Conservation (phyloP, 148 eudicot genomes). For the Cornus controversa region DNA sequence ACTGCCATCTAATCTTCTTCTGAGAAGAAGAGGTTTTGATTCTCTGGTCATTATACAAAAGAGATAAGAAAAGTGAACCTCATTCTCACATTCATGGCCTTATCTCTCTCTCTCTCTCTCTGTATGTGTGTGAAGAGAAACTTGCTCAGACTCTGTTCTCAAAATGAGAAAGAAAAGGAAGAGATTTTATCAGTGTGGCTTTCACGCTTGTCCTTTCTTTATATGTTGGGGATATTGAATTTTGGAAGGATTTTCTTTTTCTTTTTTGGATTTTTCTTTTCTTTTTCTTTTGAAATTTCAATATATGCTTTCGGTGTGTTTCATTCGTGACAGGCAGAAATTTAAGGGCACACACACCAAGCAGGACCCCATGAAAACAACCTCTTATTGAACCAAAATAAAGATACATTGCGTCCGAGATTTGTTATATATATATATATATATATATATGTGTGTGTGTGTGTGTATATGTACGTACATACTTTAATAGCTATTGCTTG, state of each 20-base stretch:
- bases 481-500: too few species aligned
- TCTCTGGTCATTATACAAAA: slow-evolving; percentile 27
- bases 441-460: too few species aligned
- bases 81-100: slow-evolving; percentile 15
- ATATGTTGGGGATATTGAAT: slow-evolving; percentile 14
- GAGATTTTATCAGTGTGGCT: slow-evolving; percentile 41
- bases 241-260: slow-evolving; percentile 12
- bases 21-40: slow-evolving; percentile 19
- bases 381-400: slow-evolving; percentile 18
- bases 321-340: slow-evolving; percentile 14
- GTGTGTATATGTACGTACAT: too few species aligned
- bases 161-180: slow-evolving; percentile 28
- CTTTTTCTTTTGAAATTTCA: background rate
- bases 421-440: background rate
- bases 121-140: slow-evolving; percentile 23
- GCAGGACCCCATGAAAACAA: slow-evolving; percentile 26
- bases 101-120: slow-evolving; percentile 23
- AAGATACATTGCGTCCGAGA: slow-evolving; percentile 36
- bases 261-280: background rate
- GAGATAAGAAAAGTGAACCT: slow-evolving; percentile 17
- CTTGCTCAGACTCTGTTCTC: slow-evolving; percentile 13
- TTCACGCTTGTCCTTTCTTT: slow-evolving; percentile 60
- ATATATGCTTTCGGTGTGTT: slow-evolving; percentile 14
- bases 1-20: slow-evolving; percentile 43
- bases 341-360: slow-evolving; percentile 21